Base-by-base conservation (phyloP, 192 early-diverging fungal species). In the Backusella tuberculispora region DNA sequence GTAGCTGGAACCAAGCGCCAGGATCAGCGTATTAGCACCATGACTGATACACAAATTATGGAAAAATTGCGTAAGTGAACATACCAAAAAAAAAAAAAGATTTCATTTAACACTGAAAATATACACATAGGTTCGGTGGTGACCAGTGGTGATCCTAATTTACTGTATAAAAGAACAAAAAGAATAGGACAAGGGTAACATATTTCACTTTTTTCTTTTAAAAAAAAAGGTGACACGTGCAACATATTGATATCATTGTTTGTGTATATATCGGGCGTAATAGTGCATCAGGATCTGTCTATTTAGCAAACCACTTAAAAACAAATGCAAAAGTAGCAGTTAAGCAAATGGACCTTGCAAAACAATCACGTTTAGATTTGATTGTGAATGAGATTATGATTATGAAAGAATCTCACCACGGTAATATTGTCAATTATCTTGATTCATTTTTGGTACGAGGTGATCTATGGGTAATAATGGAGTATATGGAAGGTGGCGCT, bases 21-120 rank as follows among this genome's bases (percentile, higher is more conserved):
- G 60, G 92, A 94, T 75, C 91, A 87, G 37, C 82, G 96, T 63
- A 87, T 94, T 78, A 93, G 93, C 46, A 94, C 93, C 45, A 87
- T 97, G 91, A 89, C 94, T 14, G 96, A 99, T 77, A 84, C 92
- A 29, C 95, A 99, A 78, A 92, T 98, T 53, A 97, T 99, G 95
- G 92, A 96, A 65, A 94, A 90, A 82, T 82, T 99, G 60, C 86
- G 93, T 86, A 83, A 78, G 67, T 74, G 26, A 41, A 69, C 76
- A 83, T 40, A 15, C 13, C 14, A 14, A 50, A 15, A n/a, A 40
- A 45, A 21, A 47, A 26, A 19, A 38, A 56, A 45, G 5, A 50
- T 64, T 15, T 26, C 8, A 63, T 42, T 46, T 34, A 37, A 73
- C 56, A 24, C 53, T 26, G 21, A 24, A 60, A 60, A 60, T 26